Percentiles rank a stretch among this genome's conserved stretches.
Conservation (phyloP, 257 asterid genomes). For the Solanum virginianum region DNA sequence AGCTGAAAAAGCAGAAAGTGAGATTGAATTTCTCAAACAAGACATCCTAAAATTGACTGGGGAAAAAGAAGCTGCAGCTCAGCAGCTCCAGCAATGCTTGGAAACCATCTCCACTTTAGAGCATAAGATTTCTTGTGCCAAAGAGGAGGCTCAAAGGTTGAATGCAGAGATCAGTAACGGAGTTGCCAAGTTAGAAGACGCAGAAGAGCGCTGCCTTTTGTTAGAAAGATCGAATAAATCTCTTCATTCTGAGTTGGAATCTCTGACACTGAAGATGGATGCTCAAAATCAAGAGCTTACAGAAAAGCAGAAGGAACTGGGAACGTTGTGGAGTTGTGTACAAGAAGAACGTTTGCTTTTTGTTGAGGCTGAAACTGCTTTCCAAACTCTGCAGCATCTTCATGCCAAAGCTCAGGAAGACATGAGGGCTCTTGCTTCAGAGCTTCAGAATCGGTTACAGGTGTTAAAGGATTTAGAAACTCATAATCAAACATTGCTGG, state of each 20-base stretch:
- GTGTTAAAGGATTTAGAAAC: constrained; percentile 35
- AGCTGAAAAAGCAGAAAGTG: constrained; percentile 70
- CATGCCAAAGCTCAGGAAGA: constrained; percentile 90
- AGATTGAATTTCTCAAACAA: constrained; percentile 56
- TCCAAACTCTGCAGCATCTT: constrained; percentile 86
- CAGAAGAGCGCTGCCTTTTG: constrained; percentile 57
- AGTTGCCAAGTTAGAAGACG: constrained; percentile 52
- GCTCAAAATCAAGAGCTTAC: constrained; percentile 74
- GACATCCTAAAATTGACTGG: constrained; percentile 38
- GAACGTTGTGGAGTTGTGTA: constrained; percentile 70
- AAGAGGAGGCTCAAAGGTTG: constrained; percentile 57
- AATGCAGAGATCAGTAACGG: constrained; percentile 49
- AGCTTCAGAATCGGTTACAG: constrained; percentile 66
- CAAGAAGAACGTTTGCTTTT: constrained; percentile 88
- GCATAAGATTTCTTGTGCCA: constrained; percentile 39
- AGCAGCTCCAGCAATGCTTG: constrained; percentile 51
- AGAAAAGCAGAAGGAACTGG: constrained; percentile 82
- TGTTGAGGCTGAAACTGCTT: constrained; percentile 95
- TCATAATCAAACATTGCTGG: constrained; percentile 52
- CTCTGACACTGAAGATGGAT: constrained; percentile 62
- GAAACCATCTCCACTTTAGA: constrained; percentile 52
- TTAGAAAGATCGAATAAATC: constrained; percentile 70
- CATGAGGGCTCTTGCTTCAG: constrained; percentile 52
- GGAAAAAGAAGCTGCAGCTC: constrained; percentile 65
- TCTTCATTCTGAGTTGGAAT: constrained; percentile 72